phyloP scores from a whole-genome alignment of 2,329 filamentous ascomycete genomes.

The Penicillium polonicum region DNA sequence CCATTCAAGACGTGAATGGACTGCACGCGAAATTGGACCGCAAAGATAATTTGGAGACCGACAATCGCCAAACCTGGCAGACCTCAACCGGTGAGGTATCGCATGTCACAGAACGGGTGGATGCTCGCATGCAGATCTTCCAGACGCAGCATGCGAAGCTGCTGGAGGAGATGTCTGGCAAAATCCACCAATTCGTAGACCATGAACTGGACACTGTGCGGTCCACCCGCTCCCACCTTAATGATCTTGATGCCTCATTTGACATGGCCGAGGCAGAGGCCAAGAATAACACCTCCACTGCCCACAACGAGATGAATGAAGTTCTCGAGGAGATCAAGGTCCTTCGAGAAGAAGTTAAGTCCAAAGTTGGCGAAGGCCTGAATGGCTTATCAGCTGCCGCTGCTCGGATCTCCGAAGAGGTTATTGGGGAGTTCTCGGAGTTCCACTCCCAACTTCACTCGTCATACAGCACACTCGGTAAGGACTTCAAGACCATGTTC shows the following conservation, averaged over 20 bases:
- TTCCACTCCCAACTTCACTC: slow-evolving; percentile 80
- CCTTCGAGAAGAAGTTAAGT: slow-evolving; percentile 85
- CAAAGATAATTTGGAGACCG: slow-evolving; percentile 75
- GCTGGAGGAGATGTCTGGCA: slow-evolving; percentile 64
- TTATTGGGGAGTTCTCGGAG: slow-evolving; percentile 77
- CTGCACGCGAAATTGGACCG: slow-evolving; percentile 83
- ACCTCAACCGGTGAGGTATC: slow-evolving; percentile 72
- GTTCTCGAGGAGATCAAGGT: slow-evolving; percentile 88
- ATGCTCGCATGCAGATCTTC: slow-evolving; percentile 71
- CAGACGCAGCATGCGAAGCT: slow-evolving; percentile 69
- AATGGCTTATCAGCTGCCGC: slow-evolving; percentile 79
- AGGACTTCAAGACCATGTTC: slow-evolving; percentile 82
- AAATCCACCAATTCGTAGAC: slow-evolving; percentile 74
- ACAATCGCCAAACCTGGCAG: slow-evolving; percentile 78
- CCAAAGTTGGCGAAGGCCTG: slow-evolving; percentile 78
- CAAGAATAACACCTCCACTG: slow-evolving; percentile 48
- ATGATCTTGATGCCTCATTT: slow-evolving; percentile 67
- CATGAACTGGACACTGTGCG: slow-evolving; percentile 71
- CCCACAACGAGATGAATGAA: slow-evolving; percentile 84
- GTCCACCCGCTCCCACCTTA: slow-evolving; percentile 67
- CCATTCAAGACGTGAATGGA: slow-evolving; percentile 75
- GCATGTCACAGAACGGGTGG: slow-evolving; percentile 73
- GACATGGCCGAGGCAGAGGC: slow-evolving; percentile 67
- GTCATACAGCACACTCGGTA: slow-evolving; percentile 79
- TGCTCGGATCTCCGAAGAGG: slow-evolving; percentile 84